A percentile compares a stretch with the other conserved stretches of the same genome.
Evolutionary conservation across 139 green algal genomes (phyloP).

Genomic region (Picochlorum costavermella): DNA sequence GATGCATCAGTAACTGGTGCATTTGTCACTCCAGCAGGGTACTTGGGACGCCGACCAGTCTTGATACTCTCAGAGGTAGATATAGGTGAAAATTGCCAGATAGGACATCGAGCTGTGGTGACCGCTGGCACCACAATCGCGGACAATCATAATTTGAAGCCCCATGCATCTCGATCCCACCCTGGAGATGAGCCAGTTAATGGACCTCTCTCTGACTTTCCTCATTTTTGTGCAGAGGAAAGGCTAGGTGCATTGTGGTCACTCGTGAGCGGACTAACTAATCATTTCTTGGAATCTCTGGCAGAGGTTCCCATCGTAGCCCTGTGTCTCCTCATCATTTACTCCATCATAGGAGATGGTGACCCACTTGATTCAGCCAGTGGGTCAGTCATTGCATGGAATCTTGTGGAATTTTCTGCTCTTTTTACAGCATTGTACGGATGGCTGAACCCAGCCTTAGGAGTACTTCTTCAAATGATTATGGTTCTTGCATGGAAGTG

Average conservation of each 20-base stretch:
- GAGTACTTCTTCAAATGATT: no score
- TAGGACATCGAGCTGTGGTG: not conserved
- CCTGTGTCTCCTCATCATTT: no score
- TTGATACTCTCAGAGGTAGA: not conserved
- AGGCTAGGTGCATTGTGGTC: no score
- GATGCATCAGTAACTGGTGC: not conserved
- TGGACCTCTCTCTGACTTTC: conserved; percentile 5
- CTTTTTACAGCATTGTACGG: no score
- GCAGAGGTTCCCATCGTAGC: no score
- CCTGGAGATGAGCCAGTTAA: conserved; percentile 7
- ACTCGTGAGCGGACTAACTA: no score
- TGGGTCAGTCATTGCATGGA: no score
- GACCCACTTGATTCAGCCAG: no score
- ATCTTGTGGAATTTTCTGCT: no score
- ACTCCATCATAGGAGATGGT: no score
- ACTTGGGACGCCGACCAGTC: conserved; percentile 4
- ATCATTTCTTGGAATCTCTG: no score
- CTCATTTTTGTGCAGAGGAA: not conserved
- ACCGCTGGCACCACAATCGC: conserved; percentile 3
- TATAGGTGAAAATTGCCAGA: conserved; percentile 2
- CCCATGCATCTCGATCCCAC: conserved; percentile 6
- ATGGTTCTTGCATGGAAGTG: conserved; percentile 10
- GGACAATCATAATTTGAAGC: conserved; percentile 13
- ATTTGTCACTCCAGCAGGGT: conserved; percentile 5
- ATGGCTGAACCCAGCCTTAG: no score